Base-by-base conservation (phyloP, 106 monocot species). In the Iris macrosiphon region DNA sequence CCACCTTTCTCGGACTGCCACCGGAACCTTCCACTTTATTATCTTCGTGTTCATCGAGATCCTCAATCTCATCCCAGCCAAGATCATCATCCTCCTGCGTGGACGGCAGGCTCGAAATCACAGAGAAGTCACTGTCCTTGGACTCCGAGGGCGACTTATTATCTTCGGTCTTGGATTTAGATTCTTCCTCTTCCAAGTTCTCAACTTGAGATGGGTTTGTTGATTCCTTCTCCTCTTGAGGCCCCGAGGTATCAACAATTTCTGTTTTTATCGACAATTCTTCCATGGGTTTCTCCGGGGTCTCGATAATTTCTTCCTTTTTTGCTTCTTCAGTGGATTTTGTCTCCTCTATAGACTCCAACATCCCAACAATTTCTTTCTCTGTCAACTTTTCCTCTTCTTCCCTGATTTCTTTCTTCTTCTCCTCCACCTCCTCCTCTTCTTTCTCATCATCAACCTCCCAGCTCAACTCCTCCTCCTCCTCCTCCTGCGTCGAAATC, bases 31-130 rank as follows among this genome's bases (percentile, higher is more conserved):
- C 18, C 1, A 30, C 49, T 42, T 74, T 87, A 61, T 77, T 93
- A 2, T 87, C 83, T 44, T 83, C 87, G 32, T 69, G 56, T 33
- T 83, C 87, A 1, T 77, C 83, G 25, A 87, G 62, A 80, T 87
- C 87, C 63, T 93, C 92, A 60, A 93, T 93, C 33, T 83, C 87
- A 77, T 90, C 90, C 90, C 90, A 92, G 8, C 69, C 86, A 45
- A 92, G 62, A 45, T 92, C 92, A 51, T 93, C 92, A 35, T 87
- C 92, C 54, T 86, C 84, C 5, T 53, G 66, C 40, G 59, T 55
- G 42, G 85, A 81, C 27, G 65, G 64, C 64, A 80, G 76, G 42
- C 40, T 76, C 9, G 86, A 92, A 0, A 79, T 60, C 2, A 76
- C 55, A 39, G 79, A 78, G 19, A 82, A 50, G 56, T 92, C 79